Base-by-base conservation (phyloP, 2,329 filamentous ascomycete genomes). In the Aureobasidium sp. region DNA sequence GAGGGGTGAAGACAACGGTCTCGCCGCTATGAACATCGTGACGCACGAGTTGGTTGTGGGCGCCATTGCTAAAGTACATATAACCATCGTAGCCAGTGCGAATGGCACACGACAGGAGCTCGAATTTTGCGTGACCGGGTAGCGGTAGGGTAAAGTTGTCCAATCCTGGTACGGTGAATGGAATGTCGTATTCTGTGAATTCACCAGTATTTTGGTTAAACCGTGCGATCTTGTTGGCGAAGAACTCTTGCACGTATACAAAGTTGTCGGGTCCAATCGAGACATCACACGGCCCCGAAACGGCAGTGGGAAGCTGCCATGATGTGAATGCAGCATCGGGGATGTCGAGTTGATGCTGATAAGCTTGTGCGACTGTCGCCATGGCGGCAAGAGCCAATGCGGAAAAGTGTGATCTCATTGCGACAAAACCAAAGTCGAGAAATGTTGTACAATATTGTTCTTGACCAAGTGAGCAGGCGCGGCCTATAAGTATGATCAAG, bases 21-120 rank as follows among this genome's bases (percentile, higher is more conserved):
- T 59, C 32, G 16, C 59, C 57, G 42, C 62, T 64, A 3, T 29
- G 41, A 2, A 65, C 65, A 41, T 66, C 63, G 47, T 68, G 67
- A 16, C 61, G 61, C 7, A 66, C 64, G 16, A 69, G 64, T 30
- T 69, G 66, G 51, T 68, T 69, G 9, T 66, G 64, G 2, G 68
- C 54, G 32, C 67, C 67, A 41, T 67, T 67, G 34, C 45, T 51
- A 5, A 63, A 62, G 54, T 68, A 68, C 29, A 68, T 45, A n/a
- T 67, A 67, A 2, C 67, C 66, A 62, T 68, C 67, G 16, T 55
- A 55, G 27, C 51, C 51, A 55, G 51, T 55, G 3, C 51, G 37
- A 10, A 44, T 55, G 29, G 51, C 51, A 21, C 51, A 55, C 9
- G 25, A 21, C 8, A 55, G 37, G 13, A 55, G 29, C n/a, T 55